These are phyloP conservation scores for Boletales sp. DNA, from an alignment of 768 basidiomycete species.

Conservation along the genomic window DNA sequence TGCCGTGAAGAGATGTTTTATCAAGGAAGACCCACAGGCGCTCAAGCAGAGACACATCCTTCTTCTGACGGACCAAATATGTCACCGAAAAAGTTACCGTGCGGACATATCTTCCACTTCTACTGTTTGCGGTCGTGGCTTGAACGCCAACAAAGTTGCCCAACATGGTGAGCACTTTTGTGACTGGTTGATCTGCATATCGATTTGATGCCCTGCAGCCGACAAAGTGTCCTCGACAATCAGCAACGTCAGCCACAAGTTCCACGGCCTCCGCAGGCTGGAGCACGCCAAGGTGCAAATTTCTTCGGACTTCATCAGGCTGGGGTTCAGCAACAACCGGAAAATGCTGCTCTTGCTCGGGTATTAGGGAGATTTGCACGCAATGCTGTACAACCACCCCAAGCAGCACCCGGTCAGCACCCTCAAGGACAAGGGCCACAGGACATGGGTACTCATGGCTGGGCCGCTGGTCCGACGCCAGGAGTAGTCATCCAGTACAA, in stretches of 20 bases:
- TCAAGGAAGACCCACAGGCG: slow-evolving; percentile 28
- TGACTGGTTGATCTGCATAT: not conserved
- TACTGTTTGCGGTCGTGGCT: slow-evolving; percentile 97
- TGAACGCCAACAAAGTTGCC: slow-evolving; percentile 97
- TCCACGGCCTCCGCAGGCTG: slow-evolving; percentile 24
- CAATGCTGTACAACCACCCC: slow-evolving; percentile 43
- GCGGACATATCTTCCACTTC: slow-evolving; percentile 98
- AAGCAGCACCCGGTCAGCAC: slow-evolving; percentile 28
- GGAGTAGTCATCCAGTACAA: slow-evolving; percentile 62
- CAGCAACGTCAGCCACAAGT: slow-evolving; percentile 30
- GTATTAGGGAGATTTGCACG: slow-evolving; percentile 53
- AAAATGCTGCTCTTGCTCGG: slow-evolving; percentile 37
- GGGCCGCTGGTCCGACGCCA: slow-evolving; percentile 35
- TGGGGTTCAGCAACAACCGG: slow-evolving; percentile 33
- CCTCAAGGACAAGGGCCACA: slow-evolving; percentile 30
- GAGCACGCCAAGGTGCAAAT: slow-evolving; percentile 32
- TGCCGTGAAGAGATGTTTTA: slow-evolving; percentile 93
- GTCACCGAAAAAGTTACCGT: slow-evolving; percentile 94
- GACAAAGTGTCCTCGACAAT: slow-evolving; percentile 71
- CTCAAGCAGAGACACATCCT: slow-evolving; percentile 18
- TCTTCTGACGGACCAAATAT: slow-evolving; percentile 77
- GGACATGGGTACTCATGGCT: slow-evolving; percentile 33
- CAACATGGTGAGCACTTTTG: slow-evolving; percentile 75
- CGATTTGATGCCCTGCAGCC: slow-evolving; percentile 39
- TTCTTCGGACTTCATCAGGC: slow-evolving; percentile 25